Conservation (phyloP, 2,329 filamentous ascomycete genomes). For the Thermoascus crustaceus region DNA sequence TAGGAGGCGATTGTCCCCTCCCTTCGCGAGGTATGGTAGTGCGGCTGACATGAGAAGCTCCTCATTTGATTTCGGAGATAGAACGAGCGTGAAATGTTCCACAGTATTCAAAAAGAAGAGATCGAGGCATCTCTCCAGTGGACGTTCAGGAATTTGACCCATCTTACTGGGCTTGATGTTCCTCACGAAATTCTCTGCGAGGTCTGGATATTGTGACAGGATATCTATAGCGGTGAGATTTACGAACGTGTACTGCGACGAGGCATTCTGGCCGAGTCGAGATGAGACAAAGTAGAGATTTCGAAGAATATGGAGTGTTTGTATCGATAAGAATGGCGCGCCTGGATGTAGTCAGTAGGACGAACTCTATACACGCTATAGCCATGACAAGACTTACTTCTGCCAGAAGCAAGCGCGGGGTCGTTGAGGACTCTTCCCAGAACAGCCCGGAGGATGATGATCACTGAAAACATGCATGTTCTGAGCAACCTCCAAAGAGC, state of each 20-base stretch:
- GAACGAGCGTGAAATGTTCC: conserved; percentile 68
- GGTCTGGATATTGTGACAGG: conserved; percentile 59
- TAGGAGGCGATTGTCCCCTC: conserved; percentile 48
- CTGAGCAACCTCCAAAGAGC: conserved; percentile 67
- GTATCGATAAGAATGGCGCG: conserved; percentile 60
- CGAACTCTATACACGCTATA: neutral
- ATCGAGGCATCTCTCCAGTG: conserved; percentile 65
- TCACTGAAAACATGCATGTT: conserved; percentile 65
- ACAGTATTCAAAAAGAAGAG: conserved; percentile 82
- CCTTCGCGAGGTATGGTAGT: conserved; percentile 61
- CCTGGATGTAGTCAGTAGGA: conserved; percentile 22
- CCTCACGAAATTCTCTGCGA: conserved; percentile 59
- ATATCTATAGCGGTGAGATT: conserved; percentile 77
- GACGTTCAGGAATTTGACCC: conserved; percentile 52
- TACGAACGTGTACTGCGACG: conserved; percentile 78
- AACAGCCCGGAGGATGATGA: conserved; percentile 66
- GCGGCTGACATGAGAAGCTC: conserved; percentile 66
- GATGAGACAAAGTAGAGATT: conserved; percentile 76
- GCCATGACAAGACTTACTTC: conserved; percentile 31
- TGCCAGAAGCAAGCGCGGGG: conserved; percentile 44
- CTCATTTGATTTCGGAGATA: conserved; percentile 61
- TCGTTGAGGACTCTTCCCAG: conserved; percentile 59
- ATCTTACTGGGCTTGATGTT: conserved; percentile 51
- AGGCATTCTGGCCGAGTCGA: conserved; percentile 61
- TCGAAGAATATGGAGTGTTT: conserved; percentile 64